Conservation (phyloP, 2,329 filamentous ascomycete genomes). For the Cercospora berteroae region DNA sequence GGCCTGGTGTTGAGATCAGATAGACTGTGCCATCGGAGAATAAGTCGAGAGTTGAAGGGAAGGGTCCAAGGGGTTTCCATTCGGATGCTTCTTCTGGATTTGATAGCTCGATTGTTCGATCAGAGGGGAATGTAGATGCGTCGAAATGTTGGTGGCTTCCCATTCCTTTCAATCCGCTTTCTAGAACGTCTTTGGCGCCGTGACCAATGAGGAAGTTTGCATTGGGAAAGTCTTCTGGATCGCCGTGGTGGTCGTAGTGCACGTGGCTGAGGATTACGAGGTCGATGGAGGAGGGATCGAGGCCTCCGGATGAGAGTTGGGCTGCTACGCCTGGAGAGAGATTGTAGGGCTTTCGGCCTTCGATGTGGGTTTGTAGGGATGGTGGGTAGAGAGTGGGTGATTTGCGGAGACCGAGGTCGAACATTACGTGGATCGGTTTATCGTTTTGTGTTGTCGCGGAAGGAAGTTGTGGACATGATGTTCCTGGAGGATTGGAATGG, state of each 20-base stretch:
- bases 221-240: conserved; percentile 51
- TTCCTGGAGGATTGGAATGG: conserved; percentile 40
- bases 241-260: conserved; percentile 61
- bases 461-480: background rate
- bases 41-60: conserved; percentile 49
- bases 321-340: conserved; percentile 47
- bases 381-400: conserved; percentile 46
- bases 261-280: conserved; percentile 52
- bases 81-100: conserved; percentile 21
- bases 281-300: conserved; percentile 41
- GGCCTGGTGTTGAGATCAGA: conserved; percentile 52
- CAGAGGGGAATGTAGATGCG: conserved; percentile 43
- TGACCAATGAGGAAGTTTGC: conserved; percentile 54
- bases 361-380: conserved; percentile 48
- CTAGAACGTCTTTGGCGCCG: conserved; percentile 46
- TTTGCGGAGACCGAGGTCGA: conserved; percentile 55
- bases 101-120: conserved; percentile 47
- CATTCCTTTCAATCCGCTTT: conserved; percentile 29
- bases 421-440: conserved; percentile 45
- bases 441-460: conserved; percentile 10
- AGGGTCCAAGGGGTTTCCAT: conserved; percentile 47
- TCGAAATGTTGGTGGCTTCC: conserved; percentile 46
- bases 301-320: conserved; percentile 39
- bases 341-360: conserved; percentile 46
- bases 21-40: conserved; percentile 50